Base-by-base conservation (phyloP, 306 rosid genomes). In the Nissolia schottii region DNA sequence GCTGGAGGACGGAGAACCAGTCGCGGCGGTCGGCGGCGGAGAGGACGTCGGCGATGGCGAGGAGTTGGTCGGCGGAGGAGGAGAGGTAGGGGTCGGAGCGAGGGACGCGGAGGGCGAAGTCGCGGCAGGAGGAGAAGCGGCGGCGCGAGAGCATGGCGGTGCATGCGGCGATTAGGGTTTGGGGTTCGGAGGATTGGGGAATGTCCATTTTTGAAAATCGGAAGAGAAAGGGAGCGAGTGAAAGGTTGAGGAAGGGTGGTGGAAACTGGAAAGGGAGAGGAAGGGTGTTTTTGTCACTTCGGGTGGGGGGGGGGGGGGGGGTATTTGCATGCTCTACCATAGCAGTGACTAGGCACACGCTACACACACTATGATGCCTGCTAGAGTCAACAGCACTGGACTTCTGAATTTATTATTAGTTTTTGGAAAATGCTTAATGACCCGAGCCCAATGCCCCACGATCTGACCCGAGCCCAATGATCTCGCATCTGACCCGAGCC, bases 1-100 rank as follows among this genome's bases (percentile, higher is more conserved):
- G 34, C 9, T 80, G 87, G 46, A 89, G 87, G 49, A 87, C 56
- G 80, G 87, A 40, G 81, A 74, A 84, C 84, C 74, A 78, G 75
- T 85, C 86, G 11, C 76, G 64, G 60, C 10, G 41, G 5, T 73
- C 72, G 23, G 78, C 56, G 34, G 90, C 87, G 61, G 74, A 61
- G 58, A 84, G 83, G 12, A 86, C 82, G 31, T 85, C 84, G 51
- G 83, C 79, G 43, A 90, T 29, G 45, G 92, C 85, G 25, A 86
- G 77, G 59, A 88, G 24, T 35, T 59, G 74, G 29, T 68, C 62
- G 31, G 49, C 31, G 61, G 34, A 5, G 62, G 64, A 25, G 78
- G 80, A 22, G 41, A 46, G 2, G 1, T 6, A 4, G 0, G 73
- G 79, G 65, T 87, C 83, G 71, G 77, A 78, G 38, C 55, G 50